A percentile compares a stretch with the other conserved stretches of the same genome.
phyloP scores from a whole-genome alignment of 208 protist genomes.

The Novymonas esmeraldas region DNA sequence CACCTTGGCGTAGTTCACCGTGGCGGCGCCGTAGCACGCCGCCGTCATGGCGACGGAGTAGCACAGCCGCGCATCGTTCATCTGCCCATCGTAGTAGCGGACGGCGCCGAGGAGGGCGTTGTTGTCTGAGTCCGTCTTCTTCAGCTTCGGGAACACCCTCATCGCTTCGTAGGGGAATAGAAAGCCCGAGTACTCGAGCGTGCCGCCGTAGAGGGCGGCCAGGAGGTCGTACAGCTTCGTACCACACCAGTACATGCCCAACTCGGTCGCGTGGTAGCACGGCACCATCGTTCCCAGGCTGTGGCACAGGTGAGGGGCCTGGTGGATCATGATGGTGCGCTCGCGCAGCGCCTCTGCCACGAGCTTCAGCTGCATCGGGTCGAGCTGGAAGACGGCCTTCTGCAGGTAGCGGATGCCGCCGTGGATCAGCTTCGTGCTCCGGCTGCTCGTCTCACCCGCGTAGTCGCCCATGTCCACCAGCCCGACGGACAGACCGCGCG shows the following conservation, averaged over 20 bases:
- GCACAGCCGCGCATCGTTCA: conserved; percentile 97
- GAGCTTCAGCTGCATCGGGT: conserved; percentile 88
- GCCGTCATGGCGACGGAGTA: conserved; percentile 94
- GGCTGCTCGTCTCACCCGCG: conserved; percentile 93
- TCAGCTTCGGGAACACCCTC: conserved; percentile 77
- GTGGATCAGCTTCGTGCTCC: conserved; percentile 97
- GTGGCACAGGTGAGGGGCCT: conserved; percentile 93
- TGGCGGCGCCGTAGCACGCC: conserved; percentile 85
- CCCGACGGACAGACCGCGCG: conserved; percentile 91
- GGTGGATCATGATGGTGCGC: conserved; percentile 93
- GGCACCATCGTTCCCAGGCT: conserved; percentile 93
- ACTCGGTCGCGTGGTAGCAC: conserved; percentile 88
- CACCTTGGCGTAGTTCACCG: conserved; percentile 93
- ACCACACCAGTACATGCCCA: conserved; percentile 84
- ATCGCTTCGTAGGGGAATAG: conserved; percentile 80
- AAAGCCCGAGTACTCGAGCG: conserved; percentile 84
- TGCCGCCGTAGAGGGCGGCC: conserved; percentile 74
- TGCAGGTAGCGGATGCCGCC: conserved; percentile 97
- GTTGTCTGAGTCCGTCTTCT: conserved; percentile 50
- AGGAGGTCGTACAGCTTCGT: conserved; percentile 92
- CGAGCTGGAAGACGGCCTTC: conserved; percentile 84
- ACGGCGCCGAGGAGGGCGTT: conserved; percentile 87
- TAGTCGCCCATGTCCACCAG: conserved; percentile 97
- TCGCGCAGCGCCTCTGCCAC: conserved; percentile 94
- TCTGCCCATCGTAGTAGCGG: conserved; percentile 96